Conservation (phyloP, 176 grass and related monocot genomes). For the Cenchrus purpureus region DNA sequence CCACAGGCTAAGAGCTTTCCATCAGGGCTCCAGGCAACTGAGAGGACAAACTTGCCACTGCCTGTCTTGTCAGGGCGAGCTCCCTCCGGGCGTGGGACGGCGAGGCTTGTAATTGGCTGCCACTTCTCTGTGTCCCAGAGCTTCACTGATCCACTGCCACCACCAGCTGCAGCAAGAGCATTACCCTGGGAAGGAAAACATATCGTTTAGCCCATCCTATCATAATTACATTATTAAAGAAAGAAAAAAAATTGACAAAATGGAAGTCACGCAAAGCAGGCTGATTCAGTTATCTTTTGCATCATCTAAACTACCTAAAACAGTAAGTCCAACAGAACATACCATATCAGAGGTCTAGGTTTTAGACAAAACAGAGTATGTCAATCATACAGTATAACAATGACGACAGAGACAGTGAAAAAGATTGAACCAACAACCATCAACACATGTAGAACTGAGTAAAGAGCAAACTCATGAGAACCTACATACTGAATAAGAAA, state of each 20-base stretch:
- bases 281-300: background rate
- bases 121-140: slow-evolving; percentile 85
- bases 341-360: background rate
- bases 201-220: background rate
- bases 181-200: slow-evolving; percentile 51
- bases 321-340: background rate
- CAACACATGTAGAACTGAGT: no score
- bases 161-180: slow-evolving; percentile 88
- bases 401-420: no score
- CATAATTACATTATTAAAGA: background rate
- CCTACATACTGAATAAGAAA: no score
- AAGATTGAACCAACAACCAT: no score
- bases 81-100: slow-evolving; percentile 72
- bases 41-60: slow-evolving; percentile 74
- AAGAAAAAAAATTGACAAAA: background rate
- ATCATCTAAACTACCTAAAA: background rate
- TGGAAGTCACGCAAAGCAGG: background rate
- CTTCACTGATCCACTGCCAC: slow-evolving; percentile 84
- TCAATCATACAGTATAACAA: background rate
- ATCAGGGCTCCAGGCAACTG: slow-evolving; percentile 92
- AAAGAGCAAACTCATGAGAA: no score
- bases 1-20: slow-evolving; percentile 80
- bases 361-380: background rate
- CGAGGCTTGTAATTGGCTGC: slow-evolving; percentile 63
- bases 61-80: slow-evolving; percentile 71